These are phyloP conservation scores for Picochlorum sp. DNA, from an alignment of 139 green algal species.

Conservation along the genomic window DNA sequence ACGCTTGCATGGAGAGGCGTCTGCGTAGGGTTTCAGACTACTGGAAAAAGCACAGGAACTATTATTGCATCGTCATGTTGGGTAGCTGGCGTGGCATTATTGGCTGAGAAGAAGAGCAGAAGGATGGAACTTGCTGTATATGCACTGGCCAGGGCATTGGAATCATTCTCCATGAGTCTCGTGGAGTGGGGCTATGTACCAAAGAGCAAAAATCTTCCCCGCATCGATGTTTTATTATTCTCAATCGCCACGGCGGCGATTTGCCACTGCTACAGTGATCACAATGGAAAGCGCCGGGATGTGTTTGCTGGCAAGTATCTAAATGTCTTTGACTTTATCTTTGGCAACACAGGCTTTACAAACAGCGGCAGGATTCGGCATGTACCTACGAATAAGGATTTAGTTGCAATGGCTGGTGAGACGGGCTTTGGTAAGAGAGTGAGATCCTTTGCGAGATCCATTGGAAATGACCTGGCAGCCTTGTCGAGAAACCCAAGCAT, in stretches of 20 bases:
- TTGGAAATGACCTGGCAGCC: background rate
- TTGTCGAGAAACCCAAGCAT: background rate
- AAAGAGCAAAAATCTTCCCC: constrained; percentile 15
- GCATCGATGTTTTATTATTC: constrained; percentile 79
- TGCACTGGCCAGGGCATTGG: constrained; percentile 50
- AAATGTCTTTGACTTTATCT: constrained; percentile 85
- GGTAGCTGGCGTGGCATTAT: constrained; percentile 51
- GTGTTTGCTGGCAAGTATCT: constrained; percentile 91
- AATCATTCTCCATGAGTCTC: constrained; percentile 60
- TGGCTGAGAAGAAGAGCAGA: constrained; percentile 88
- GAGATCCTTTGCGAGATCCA: background rate
- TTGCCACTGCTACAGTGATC: constrained; percentile 79
- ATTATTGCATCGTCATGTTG: constrained; percentile 44
- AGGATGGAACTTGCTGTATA: constrained; percentile 95
- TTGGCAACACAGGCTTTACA: constrained; percentile 65
- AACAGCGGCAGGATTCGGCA: constrained; percentile 47
- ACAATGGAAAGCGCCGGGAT: constrained; percentile 53
- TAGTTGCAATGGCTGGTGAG: background rate
- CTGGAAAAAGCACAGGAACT: constrained; percentile 30
- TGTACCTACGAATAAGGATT: constrained; percentile 42
- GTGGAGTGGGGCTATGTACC: constrained; percentile 36
- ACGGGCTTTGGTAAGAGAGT: background rate
- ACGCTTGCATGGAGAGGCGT: constrained; percentile 64
- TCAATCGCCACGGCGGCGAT: constrained; percentile 62
- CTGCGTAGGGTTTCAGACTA: constrained; percentile 21